Conservation (phyloP, 306 rosid genomes). For the Vachellia pachyceras region DNA sequence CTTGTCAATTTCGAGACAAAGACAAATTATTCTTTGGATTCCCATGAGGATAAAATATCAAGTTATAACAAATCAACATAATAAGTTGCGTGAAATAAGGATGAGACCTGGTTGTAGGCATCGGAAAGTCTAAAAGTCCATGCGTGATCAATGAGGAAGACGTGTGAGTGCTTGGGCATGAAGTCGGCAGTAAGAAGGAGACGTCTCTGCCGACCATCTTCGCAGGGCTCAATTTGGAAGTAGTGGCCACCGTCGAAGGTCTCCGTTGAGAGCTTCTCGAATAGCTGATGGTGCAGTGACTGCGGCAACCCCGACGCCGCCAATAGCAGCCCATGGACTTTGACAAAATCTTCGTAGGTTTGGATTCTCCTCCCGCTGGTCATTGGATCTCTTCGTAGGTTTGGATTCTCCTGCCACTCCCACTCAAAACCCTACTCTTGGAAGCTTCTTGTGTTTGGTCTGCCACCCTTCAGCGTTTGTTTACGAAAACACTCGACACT, state of each 20-base stretch:
- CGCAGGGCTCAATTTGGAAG: slow-evolving; percentile 77
- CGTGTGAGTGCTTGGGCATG: slow-evolving; percentile 62
- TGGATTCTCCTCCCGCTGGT: slow-evolving; percentile 50
- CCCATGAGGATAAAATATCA: neutral
- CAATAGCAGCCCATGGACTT: slow-evolving; percentile 73
- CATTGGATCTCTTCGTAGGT: too few species aligned
- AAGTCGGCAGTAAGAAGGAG: slow-evolving; percentile 67
- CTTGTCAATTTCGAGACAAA: neutral
- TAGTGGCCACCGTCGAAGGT: slow-evolving; percentile 79
- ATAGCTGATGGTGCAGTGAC: slow-evolving; percentile 62
- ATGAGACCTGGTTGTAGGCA: slow-evolving; percentile 77
- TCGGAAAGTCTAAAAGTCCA: slow-evolving; percentile 97
- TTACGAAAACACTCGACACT: too few species aligned
- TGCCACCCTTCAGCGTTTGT: neutral
- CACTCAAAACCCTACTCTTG: neutral
- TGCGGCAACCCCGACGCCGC: slow-evolving; percentile 77
- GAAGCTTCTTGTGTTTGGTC: neutral
- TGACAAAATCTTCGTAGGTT: slow-evolving; percentile 71
- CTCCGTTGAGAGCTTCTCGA: slow-evolving; percentile 72
- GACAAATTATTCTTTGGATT: neutral
- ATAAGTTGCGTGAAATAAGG: neutral
- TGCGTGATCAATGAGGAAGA: slow-evolving; percentile 92
- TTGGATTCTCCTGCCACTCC: slow-evolving; percentile 31
- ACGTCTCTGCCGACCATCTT: slow-evolving; percentile 62
- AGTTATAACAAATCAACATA: neutral